A percentile compares a stretch with the other conserved stretches of the same genome.
Conservation (phyloP, 257 asterid species). For the Solanum ahanhuiri region DNA sequence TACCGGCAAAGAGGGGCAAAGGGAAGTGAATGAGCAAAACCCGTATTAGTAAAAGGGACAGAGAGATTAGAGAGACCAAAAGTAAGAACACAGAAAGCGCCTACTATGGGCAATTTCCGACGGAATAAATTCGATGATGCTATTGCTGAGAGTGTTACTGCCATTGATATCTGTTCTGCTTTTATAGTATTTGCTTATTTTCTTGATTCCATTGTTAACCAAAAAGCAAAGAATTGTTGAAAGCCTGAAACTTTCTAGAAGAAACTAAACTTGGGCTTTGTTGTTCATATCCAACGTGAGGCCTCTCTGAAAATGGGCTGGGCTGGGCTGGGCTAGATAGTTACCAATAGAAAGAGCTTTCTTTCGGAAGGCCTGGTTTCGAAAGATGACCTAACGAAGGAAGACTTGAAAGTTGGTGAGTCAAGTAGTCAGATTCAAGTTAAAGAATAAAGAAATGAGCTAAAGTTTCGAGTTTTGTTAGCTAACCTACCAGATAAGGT, state of each 20-base stretch:
- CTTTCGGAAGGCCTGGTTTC: too few relatives aligned
- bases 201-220: neutral
- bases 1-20: constrained; percentile 42
- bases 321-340: neutral
- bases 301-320: neutral
- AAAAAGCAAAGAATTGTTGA: neutral
- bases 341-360: too few relatives aligned
- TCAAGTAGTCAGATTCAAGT: too few relatives aligned
- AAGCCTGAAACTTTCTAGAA: neutral
- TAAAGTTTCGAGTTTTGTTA: too few relatives aligned
- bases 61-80: constrained; percentile 67
- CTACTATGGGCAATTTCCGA: constrained; percentile 64
- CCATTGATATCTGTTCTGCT: constrained; percentile 25
- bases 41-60: constrained; percentile 27
- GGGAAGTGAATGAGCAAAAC: constrained; percentile 44
- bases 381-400: too few relatives aligned
- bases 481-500: neutral
- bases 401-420: too few relatives aligned
- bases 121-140: constrained; percentile 51
- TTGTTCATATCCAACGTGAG: neutral
- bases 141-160: constrained; percentile 54
- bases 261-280: neutral
- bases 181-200: neutral
- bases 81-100: constrained; percentile 75
- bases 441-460: too few relatives aligned